phyloP scores from a whole-genome alignment of 192 early-diverging fungal genomes.

The Mycoemilia scoparia region DNA sequence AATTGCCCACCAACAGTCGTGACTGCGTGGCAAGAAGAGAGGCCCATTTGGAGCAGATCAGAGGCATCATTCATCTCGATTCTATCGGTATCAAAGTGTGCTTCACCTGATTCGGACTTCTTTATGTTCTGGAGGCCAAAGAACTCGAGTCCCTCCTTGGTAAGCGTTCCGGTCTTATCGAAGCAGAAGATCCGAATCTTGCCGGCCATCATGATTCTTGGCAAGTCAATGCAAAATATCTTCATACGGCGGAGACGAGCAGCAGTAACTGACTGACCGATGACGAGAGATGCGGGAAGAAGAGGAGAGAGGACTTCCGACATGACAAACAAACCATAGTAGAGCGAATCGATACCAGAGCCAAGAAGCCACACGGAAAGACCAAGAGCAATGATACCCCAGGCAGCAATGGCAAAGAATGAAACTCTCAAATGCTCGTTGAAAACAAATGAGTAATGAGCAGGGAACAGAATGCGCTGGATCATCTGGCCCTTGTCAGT shows the following conservation, averaged over 20 bases:
- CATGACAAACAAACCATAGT: conserved; percentile 40
- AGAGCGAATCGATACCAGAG: conserved; percentile 36
- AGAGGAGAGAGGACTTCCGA: conserved; percentile 37
- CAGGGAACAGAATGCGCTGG: conserved; percentile 39
- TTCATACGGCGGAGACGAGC: conserved; percentile 27
- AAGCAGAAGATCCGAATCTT: conserved; percentile 44
- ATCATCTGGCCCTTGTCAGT: conserved; percentile 37
- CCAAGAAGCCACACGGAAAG: conserved; percentile 36
- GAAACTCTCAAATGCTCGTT: conserved; percentile 42
- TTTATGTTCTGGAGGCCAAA: conserved; percentile 15
- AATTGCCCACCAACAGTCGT: conserved; percentile 32
- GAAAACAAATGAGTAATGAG: conserved; percentile 36
- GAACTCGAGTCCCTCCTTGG: conserved; percentile 42
- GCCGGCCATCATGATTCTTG: conserved; percentile 35
- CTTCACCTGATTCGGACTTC: not conserved
- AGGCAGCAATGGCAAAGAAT: conserved; percentile 28
- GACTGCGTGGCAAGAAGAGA: conserved; percentile 49
- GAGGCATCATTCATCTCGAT: conserved; percentile 12
- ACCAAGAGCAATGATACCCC: conserved; percentile 24
- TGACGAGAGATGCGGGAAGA: conserved; percentile 36
- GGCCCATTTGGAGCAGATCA: conserved; percentile 13
- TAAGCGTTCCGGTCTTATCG: conserved; percentile 45
- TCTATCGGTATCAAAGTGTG: conserved; percentile 6
- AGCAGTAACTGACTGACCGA: conserved; percentile 34
- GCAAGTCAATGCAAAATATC: conserved; percentile 39